Evolutionary conservation across 139 green algal species (phyloP).

Genomic region (Yamagishiella unicocca): DNA sequence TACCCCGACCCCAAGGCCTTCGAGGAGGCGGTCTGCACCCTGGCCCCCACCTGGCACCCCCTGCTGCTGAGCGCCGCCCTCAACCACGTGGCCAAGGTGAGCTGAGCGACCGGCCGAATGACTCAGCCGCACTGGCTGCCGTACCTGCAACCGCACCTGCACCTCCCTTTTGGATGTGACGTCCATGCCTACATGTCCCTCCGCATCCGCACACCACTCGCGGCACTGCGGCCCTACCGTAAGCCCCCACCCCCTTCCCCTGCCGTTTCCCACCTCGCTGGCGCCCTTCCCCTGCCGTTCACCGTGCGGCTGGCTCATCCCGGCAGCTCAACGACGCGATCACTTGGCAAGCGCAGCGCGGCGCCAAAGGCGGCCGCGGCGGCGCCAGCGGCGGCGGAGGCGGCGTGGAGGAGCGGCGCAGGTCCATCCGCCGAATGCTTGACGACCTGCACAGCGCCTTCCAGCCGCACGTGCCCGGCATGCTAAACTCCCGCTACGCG

Average conservation of each 20-base stretch:
- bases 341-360: too few relatives aligned
- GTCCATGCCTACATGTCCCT: neutral
- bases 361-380: too few relatives aligned
- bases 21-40: neutral
- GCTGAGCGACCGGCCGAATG: neutral
- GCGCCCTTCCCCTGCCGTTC: too few relatives aligned
- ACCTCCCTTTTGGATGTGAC: neutral
- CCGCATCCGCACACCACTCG: neutral
- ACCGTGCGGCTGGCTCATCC: too few relatives aligned
- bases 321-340: too few relatives aligned
- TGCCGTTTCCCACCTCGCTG: neutral
- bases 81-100: conserved; percentile 10
- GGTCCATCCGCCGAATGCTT: too few relatives aligned
- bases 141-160: neutral
- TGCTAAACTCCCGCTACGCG: neutral
- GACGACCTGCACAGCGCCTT: neutral
- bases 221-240: neutral
- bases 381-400: too few relatives aligned
- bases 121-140: neutral
- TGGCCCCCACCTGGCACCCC: neutral
- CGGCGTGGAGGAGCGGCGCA: too few relatives aligned
- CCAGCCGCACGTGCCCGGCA: neutral
- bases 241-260: neutral
- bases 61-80: neutral
- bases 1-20: conserved; percentile 13